Evolutionary conservation across 345 rosid species (phyloP).

Genomic region (Tarenaya hassleriana): DNA sequence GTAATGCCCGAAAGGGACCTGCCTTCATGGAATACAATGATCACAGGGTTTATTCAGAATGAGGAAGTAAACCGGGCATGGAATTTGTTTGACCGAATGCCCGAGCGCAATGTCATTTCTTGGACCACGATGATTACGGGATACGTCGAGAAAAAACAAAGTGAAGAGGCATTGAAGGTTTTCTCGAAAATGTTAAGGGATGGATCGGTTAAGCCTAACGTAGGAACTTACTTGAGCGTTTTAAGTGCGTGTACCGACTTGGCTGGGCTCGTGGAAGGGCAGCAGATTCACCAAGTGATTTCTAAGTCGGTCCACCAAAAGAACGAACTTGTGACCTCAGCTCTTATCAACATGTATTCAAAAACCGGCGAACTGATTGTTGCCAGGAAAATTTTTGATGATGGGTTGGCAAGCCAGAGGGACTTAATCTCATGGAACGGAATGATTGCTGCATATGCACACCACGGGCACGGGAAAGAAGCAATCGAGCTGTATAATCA

Average conservation of each 20-base stretch:
- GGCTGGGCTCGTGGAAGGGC: slow-evolving; percentile 64
- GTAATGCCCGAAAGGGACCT: slow-evolving; percentile 54
- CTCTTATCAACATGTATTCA: slow-evolving; percentile 73
- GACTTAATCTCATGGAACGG: slow-evolving; percentile 67
- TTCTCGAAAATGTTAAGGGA: slow-evolving; percentile 49
- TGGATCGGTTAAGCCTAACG: slow-evolving; percentile 42
- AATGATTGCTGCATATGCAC: slow-evolving; percentile 68
- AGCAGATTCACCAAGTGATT: slow-evolving; percentile 58
- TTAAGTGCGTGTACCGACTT: slow-evolving; percentile 65
- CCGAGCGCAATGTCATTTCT: slow-evolving; percentile 53
- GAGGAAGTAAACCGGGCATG: slow-evolving; percentile 39
- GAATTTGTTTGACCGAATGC: slow-evolving; percentile 48
- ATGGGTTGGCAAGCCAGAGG: slow-evolving; percentile 32
- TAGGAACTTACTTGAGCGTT: slow-evolving; percentile 52
- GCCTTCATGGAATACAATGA: slow-evolving; percentile 75
- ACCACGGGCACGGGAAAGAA: slow-evolving; percentile 61
- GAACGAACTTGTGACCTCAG: slow-evolving; percentile 42
- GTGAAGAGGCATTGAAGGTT: slow-evolving; percentile 49
- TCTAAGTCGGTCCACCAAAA: slow-evolving; percentile 48
- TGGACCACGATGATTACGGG: slow-evolving; percentile 81
- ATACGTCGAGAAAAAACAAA: slow-evolving; percentile 39
- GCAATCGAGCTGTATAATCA: slow-evolving; percentile 49
- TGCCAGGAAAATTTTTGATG: slow-evolving; percentile 53
- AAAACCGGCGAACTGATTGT: slow-evolving; percentile 51
- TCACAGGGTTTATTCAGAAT: slow-evolving; percentile 53